phyloP scores from a whole-genome alignment of 2,329 filamentous ascomycete species.

The Mollisia scopiformis region DNA sequence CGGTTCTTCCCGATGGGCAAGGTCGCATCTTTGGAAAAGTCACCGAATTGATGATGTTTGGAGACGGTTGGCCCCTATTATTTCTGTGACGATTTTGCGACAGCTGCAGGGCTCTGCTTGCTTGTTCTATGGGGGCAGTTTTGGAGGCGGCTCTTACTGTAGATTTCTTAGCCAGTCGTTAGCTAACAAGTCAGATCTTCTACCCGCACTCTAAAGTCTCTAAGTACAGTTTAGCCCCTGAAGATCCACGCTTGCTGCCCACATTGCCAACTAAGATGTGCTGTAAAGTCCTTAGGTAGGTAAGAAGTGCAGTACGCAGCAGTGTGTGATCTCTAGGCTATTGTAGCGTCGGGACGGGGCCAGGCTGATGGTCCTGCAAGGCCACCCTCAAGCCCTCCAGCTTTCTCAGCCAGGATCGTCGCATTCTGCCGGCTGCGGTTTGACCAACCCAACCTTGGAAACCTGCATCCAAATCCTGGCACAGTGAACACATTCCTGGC shows the following conservation, averaged over 20 bases:
- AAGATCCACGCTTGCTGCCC: background rate
- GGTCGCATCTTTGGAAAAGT: background rate
- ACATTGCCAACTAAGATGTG: background rate
- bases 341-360: too few relatives aligned
- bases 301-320: too few relatives aligned
- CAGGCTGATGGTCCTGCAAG: background rate
- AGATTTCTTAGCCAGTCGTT: background rate
- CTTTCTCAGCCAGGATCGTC: background rate
- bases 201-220: background rate
- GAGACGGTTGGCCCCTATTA: background rate
- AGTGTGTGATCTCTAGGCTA: too few relatives aligned
- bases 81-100: background rate
- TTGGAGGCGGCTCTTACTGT: background rate
- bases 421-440: slow-evolving; percentile 2
- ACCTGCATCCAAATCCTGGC: slow-evolving; percentile 1
- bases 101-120: slow-evolving; percentile 8
- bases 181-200: background rate
- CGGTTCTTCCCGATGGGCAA: background rate
- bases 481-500: too few relatives aligned
- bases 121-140: background rate
- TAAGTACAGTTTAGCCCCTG: background rate
- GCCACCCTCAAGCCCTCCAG: too few relatives aligned
- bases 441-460: background rate
- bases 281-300: too few relatives aligned
- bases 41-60: too few relatives aligned